Evolutionary conservation across 2,329 filamentous ascomycete species (phyloP), one percentile per base, ranked within the genome.

Genomic region (Colletotrichum simmondsii): DNA sequence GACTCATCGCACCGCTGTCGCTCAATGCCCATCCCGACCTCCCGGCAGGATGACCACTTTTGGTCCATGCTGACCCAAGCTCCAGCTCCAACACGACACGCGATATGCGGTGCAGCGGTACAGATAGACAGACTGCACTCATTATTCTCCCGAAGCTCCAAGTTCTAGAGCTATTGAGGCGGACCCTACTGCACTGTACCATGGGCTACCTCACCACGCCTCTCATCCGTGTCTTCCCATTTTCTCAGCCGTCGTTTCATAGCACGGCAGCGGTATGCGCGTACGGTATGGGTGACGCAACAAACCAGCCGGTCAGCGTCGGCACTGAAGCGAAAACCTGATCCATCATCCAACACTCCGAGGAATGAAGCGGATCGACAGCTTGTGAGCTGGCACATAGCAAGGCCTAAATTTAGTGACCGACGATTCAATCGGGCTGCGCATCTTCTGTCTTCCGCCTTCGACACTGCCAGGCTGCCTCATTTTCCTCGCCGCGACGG

Each of bases 361-460:
- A 67, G 58, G 68, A 69, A 72, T 69, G 68, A 74, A 46, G 68
- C 58, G 35, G 74, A 73, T 74, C 65, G 63, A 71, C 66, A 67
- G 59, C 58, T 65, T 63, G 61, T 73, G 74, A 69, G 74, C 63
- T 75, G 72, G 72, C 68, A 73, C 26, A 32, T 53, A 58, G 53
- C 65, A 57, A 42, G 57, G 62, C 60, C 73, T 73, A 74, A 68
- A 58, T 71, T 71, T 74, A 74, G 71, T 54, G 53, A 67, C 46
- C 46, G 54, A 26, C 53, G 22, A 61, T 52, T 71, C 67, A 42
- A 56, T 65, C 66, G 10, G 49, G 53, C 60, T 61, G 53, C 26
- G 32, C 54, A 32, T 30, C 14, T 35, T 35, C 46, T 30, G 66
- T 58, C 49, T 70, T 30, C 22, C 53, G 65, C 49, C 49, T 60